phyloP scores from a whole-genome alignment of 2,329 filamentous ascomycete genomes.

The Cordyceps cicadae region DNA sequence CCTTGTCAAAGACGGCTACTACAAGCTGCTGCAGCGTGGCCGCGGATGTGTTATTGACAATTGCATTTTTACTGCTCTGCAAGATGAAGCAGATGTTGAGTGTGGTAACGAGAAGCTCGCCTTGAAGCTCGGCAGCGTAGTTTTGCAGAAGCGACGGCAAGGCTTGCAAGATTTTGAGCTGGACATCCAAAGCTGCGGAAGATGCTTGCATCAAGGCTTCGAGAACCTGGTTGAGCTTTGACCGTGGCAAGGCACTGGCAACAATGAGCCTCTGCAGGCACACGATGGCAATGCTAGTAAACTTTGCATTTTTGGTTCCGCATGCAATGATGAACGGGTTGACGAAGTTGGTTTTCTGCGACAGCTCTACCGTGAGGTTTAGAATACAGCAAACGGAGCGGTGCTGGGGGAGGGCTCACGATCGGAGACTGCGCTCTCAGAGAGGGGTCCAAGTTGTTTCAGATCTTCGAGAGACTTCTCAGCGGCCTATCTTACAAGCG shows the following conservation, averaged over 20 bases:
- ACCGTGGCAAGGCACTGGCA: slow-evolving; percentile 67
- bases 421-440: slow-evolving; percentile 32
- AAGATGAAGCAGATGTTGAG: slow-evolving; percentile 88
- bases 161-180: slow-evolving; percentile 91
- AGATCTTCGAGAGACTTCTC: slow-evolving; percentile 91
- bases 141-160: slow-evolving; percentile 85
- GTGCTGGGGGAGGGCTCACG: slow-evolving; percentile 18
- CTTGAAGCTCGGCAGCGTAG: slow-evolving; percentile 73
- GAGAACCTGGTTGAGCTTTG: slow-evolving; percentile 75
- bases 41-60: slow-evolving; percentile 90
- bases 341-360: slow-evolving; percentile 72
- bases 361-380: slow-evolving; percentile 55
- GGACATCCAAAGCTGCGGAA: slow-evolving; percentile 74
- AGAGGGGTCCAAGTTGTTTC: slow-evolving; percentile 39
- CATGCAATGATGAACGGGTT: slow-evolving; percentile 94
- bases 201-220: slow-evolving; percentile 82
- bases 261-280: slow-evolving; percentile 86
- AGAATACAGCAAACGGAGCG: slow-evolving; percentile 13
- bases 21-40: slow-evolving; percentile 95
- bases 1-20: slow-evolving; percentile 87
- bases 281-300: slow-evolving; percentile 77
- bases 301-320: slow-evolving; percentile 79
- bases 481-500: slow-evolving; percentile 53
- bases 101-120: slow-evolving; percentile 70
- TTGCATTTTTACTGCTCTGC: slow-evolving; percentile 83